Base-by-base conservation (phyloP, 768 basidiomycete species). In the Lactarius deliciosus region DNA sequence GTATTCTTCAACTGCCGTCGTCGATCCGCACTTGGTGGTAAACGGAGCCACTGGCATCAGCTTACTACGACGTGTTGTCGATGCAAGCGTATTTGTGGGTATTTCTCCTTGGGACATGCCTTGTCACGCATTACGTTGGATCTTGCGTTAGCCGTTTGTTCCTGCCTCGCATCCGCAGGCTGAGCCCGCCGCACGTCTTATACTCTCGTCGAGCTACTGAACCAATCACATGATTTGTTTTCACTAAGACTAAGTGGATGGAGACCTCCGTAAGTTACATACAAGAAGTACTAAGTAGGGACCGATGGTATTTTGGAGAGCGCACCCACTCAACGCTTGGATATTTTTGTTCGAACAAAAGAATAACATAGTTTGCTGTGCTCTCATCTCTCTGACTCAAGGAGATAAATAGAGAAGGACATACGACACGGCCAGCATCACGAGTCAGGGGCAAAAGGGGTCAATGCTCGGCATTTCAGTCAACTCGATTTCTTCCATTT, bases 31-130 rank as follows among this genome's bases (percentile, higher is more conserved):
- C 61, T 70, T 82, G 36, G 68, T 64, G 5, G 75, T 81, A 6
- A 80, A 81, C 64, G 75, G 76, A 5, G n/a, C 72, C 74, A 28
- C 25, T 28, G 25, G 25, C 0, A 62, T 43, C 5, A 79, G 79
- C 25, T 28, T 2, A 28, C 25, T 28, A 28, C 25, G 1, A 28
- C 25, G 81, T 8, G 72, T 82, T 45, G 79, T 81, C 20, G 80
- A 82, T 61, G 69, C 71, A 3, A 71, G 70, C 34, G 68, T 73
- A 25, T 67, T 74, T 53, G 71, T 72, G 57, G 53, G 71, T 60
- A 16, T 36, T 57, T 16, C 13, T 20, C 22, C 10, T 5, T 20
- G 41, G 6, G 8, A 13, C 18, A 9, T 57, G 3, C 18, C n/a
- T 4, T 8, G 5, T 15, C 55, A 25, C 47, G 47, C 4, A 5